Percentiles rank a stretch among this genome's conserved stretches.
These are phyloP conservation scores for Cutaneotrichosporon sp. DNA, from an alignment of 1,284 basidiomycete genomes.

Conservation along the genomic window DNA sequence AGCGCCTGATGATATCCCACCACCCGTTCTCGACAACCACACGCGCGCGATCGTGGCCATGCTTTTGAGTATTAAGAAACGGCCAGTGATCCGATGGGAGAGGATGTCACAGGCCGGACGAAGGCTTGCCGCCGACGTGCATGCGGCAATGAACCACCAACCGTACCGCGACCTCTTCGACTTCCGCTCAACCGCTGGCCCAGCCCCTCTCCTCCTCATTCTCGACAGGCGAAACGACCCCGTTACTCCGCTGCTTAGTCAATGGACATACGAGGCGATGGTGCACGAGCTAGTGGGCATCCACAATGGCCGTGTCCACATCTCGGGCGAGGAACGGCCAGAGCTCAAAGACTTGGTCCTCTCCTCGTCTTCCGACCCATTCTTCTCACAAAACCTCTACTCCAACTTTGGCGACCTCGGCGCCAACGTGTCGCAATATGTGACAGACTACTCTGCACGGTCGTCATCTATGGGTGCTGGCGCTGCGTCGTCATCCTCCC, in stretches of 20 bases:
- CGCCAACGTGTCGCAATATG: slow-evolving; percentile 85
- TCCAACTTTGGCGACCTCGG: slow-evolving; percentile 97
- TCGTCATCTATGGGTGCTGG: slow-evolving; percentile 54
- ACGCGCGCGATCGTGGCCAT: slow-evolving; percentile 81
- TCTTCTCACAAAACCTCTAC: slow-evolving; percentile 87
- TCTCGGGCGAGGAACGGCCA: slow-evolving; percentile 78
- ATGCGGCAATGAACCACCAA: slow-evolving; percentile 50
- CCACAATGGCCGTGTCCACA: slow-evolving; percentile 82
- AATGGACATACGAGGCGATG: slow-evolving; percentile 99
- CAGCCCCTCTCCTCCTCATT: slow-evolving; percentile 54
- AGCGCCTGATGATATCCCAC: slow-evolving; percentile 52
- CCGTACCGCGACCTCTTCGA: slow-evolving; percentile 53
- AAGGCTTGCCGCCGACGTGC: slow-evolving; percentile 79
- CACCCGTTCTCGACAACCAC: slow-evolving; percentile 68
- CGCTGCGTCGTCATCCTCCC: slow-evolving; percentile 54
- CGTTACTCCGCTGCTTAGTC: slow-evolving; percentile 92
- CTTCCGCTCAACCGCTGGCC: slow-evolving; percentile 53
- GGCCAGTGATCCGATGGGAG: slow-evolving; percentile 87
- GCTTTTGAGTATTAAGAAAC: slow-evolving; percentile 91
- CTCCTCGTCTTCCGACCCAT: slow-evolving; percentile 84
- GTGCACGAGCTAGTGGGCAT: slow-evolving; percentile 95
- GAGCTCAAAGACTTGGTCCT: slow-evolving; percentile 95
- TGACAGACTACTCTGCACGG: slow-evolving; percentile 85
- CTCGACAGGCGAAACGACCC: slow-evolving; percentile 92
- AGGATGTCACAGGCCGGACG: slow-evolving; percentile 87